Evolutionary conservation across 2,329 filamentous ascomycete species (phyloP).

Genomic region (Geosmithia putterillii): DNA sequence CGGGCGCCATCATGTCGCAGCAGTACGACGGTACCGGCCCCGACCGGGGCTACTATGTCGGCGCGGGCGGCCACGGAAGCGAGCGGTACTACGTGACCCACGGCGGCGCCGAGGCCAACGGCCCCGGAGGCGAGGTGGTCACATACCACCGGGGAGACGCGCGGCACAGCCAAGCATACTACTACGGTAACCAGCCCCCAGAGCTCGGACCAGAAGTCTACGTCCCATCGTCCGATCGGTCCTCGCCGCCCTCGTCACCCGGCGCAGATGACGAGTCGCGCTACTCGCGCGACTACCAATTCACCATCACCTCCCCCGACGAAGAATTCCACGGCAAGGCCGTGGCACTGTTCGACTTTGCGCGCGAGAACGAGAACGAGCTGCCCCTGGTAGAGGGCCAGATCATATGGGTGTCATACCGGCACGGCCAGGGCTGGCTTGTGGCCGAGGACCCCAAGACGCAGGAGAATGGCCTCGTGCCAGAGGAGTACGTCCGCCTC

Average conservation of each 20-base stretch:
- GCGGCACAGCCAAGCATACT: conserved; percentile 38
- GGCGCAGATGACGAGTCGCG: conserved; percentile 57
- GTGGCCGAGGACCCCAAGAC: conserved; percentile 94
- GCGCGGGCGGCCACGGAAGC: conserved; percentile 56
- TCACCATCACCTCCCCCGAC: conserved; percentile 88
- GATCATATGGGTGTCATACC: conserved; percentile 90
- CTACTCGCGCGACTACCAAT: conserved; percentile 86
- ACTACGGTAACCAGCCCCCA: conserved; percentile 27
- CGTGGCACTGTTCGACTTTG: conserved; percentile 90
- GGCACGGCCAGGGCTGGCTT: conserved; percentile 93
- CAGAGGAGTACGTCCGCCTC: conserved; percentile 89
- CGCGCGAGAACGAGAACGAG: conserved; percentile 92
- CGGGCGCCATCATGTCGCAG: conserved; percentile 21
- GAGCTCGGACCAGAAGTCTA: conserved; percentile 30
- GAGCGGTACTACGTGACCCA: conserved; percentile 66
- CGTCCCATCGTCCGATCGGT: conserved; percentile 36
- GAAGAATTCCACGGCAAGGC: conserved; percentile 97
- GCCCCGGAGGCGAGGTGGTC: conserved; percentile 68
- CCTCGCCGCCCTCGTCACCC: conserved; percentile 45
- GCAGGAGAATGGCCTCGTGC: conserved; percentile 85
- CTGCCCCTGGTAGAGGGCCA: conserved; percentile 86
- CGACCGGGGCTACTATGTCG: conserved; percentile 55
- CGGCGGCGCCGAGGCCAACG: conserved; percentile 56
- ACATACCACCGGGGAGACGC: conserved; percentile 60
- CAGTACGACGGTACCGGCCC: conserved; percentile 40